Conservation (phyloP, 768 basidiomycete genomes). For the Lentinula edodes region DNA sequence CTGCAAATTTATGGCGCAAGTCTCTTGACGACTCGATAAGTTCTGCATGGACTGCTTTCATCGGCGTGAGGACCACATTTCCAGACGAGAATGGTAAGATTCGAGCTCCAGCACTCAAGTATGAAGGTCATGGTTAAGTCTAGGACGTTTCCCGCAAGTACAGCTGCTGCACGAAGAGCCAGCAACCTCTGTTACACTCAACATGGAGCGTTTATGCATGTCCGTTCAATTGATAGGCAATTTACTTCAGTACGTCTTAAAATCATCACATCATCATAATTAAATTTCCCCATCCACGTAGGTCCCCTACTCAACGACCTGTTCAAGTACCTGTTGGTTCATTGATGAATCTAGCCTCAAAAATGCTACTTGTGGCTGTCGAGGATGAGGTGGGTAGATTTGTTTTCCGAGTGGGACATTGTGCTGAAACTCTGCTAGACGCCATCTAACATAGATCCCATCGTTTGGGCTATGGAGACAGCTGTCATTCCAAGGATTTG, state of each 20-base stretch:
- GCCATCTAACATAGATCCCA: slow-evolving; percentile 44
- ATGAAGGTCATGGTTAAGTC: background rate
- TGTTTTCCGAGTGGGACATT: background rate
- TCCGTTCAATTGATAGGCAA: slow-evolving; percentile 45
- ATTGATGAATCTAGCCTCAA: slow-evolving; percentile 45
- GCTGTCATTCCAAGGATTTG: slow-evolving; percentile 46
- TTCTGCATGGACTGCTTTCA: slow-evolving; percentile 62
- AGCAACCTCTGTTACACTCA: slow-evolving; percentile 43
- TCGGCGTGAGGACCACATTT: slow-evolving; percentile 56
- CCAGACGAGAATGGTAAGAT: slow-evolving; percentile 32
- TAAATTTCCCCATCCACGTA: slow-evolving; percentile 20
- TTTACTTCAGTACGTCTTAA: slow-evolving; percentile 43
- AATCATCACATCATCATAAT: background rate
- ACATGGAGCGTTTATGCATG: slow-evolving; percentile 56
- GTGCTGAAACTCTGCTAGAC: slow-evolving; percentile 25
- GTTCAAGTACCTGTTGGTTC: slow-evolving; percentile 67
- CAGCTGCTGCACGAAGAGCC: slow-evolving; percentile 34
- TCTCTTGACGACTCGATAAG: slow-evolving; percentile 63
- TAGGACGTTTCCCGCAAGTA: background rate
- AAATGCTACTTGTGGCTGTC: slow-evolving; percentile 41
- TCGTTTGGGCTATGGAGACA: slow-evolving; percentile 49
- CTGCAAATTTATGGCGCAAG: slow-evolving; percentile 67
- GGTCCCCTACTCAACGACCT: slow-evolving; percentile 52
- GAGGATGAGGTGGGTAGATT: slow-evolving; percentile 37
- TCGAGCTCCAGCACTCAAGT: background rate